Conservation (phyloP, 768 basidiomycete genomes). For the Melanogaster broomeanus region DNA sequence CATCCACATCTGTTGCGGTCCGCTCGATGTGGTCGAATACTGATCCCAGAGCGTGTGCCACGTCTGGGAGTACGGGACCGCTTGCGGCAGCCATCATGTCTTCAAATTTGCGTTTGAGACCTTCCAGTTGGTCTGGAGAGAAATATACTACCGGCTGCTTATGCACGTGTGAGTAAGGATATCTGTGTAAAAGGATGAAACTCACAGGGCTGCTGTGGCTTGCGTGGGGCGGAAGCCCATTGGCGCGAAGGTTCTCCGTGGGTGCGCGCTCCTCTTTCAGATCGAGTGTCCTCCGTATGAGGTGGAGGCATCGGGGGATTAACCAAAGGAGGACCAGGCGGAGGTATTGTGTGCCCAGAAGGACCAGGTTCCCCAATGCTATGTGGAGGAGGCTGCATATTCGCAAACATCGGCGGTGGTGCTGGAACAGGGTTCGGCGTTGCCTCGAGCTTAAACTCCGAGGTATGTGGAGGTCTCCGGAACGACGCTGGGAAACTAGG, state of each 20-base stretch:
- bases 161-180: background rate
- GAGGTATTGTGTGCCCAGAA: conserved; percentile 11
- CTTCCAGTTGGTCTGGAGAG: conserved; percentile 31
- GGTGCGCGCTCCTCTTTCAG: conserved; percentile 16
- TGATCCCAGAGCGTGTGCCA: conserved; percentile 33
- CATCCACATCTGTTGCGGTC: conserved; percentile 27
- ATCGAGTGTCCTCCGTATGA: conserved; percentile 10
- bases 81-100: conserved; percentile 32
- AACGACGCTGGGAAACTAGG: conserved; percentile 34
- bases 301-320: conserved; percentile 9
- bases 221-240: conserved; percentile 19
- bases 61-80: conserved; percentile 31
- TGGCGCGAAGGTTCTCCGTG: conserved; percentile 15
- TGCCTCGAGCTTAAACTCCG: conserved; percentile 34
- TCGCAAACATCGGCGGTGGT: conserved; percentile 24
- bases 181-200: background rate
- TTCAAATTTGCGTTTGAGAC: conserved; percentile 32
- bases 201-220: conserved; percentile 18
- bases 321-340: conserved; percentile 5
- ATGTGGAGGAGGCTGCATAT: conserved; percentile 21
- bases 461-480: conserved; percentile 33
- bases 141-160: conserved; percentile 30
- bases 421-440: conserved; percentile 25
- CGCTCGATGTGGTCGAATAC: conserved; percentile 37
- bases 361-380: conserved; percentile 22